Evolutionary conservation across 495 filamentous ascomycete genomes (phyloP), one percentile per base, ranked within the genome.

Genomic region (Hypoxylon crocopeplum): DNA sequence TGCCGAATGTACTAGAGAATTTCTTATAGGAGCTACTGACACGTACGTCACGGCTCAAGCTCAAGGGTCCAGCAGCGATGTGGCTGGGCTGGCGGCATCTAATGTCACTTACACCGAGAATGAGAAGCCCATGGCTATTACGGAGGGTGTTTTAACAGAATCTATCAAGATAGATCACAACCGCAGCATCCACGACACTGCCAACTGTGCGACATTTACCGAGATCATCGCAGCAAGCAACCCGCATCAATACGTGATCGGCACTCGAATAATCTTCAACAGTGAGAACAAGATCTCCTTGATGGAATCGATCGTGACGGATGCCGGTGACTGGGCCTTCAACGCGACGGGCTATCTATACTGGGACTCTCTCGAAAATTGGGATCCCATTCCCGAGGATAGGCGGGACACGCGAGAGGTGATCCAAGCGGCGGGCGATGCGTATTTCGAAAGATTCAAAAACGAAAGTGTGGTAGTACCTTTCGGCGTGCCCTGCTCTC

Each of bases 241-340:
- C 3, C 41, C 56, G 1, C 68, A 69, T 10, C 73, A 73, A 12
- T 76, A 73, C 17, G 74, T 79, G 0, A 75, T 78, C 19, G 71
- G 73, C 19, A 75, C 75, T 6, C 72, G 75, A 19, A 70, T 79
- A 19, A 24, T 72, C 17, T 63, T 73, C 47, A 52, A 48, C 10
- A 44, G 41, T 17, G 60, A 71, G 29, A 53, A 62, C 22, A 70
- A 67, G 41, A 69, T 75, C 22, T 63, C 65, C 5, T 48, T 58
- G 47, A 71, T 77, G 34, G 70, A 77, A 12, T 75, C 72, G 0
- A 66, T 75, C 19, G 69, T 77, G 1, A 69, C 69, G 6, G 69
- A 74, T 48, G 40, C 39, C 0, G 75, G 73, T 7, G 73, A 77
- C 59, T 77, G 73, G 75, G 61, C 64, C 13, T 77, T 75, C 64